These are phyloP conservation scores for Xylariaceae sp. DNA, from an alignment of 2,329 filamentous ascomycete species.

Conservation along the genomic window DNA sequence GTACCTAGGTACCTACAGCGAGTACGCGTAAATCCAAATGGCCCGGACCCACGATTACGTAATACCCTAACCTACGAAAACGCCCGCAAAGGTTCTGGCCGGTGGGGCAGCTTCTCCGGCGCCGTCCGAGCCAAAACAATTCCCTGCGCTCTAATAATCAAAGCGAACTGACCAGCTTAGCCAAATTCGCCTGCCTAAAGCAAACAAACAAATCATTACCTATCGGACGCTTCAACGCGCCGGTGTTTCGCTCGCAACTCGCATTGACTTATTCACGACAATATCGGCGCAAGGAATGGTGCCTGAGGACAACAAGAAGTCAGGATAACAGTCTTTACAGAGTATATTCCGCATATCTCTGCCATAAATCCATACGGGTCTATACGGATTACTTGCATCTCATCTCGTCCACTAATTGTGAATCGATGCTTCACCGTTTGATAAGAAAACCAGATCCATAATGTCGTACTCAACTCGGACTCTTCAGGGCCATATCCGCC, in stretches of 20 bases:
- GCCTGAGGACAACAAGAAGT: background rate
- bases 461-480: conserved; percentile 56
- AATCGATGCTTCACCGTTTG: background rate
- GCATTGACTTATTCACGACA: background rate
- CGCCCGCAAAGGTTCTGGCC: background rate
- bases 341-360: background rate
- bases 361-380: no score
- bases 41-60: conserved; percentile 2
- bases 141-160: no score
- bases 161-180: no score
- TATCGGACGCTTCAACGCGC: background rate
- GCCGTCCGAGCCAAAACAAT: no score
- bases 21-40: no score
- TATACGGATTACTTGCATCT: background rate
- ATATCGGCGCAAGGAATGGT: background rate
- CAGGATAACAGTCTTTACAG: background rate
- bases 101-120: conserved; percentile 5
- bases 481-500: conserved; percentile 62
- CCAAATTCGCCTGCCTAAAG: no score
- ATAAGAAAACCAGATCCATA: background rate
- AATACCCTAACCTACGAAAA: background rate
- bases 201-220: no score
- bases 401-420: background rate
- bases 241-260: background rate
- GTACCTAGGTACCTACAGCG: background rate